Conservation (phyloP, 306 rosid species). For the Rosa lucieae region DNA sequence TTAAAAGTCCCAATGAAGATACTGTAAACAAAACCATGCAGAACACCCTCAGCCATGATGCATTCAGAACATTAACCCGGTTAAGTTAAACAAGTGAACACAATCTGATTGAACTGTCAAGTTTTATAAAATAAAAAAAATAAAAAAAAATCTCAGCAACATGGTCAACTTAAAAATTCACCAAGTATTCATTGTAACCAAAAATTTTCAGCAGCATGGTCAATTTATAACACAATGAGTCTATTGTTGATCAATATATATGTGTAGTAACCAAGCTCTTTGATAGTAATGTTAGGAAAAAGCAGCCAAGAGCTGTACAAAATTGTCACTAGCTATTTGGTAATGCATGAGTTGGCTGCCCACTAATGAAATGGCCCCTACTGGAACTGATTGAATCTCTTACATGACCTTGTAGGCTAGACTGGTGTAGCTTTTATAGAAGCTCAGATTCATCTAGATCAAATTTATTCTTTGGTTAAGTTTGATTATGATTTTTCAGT, state of each 20-base stretch:
- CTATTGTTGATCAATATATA: too few relatives aligned
- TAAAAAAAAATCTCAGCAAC: too few relatives aligned
- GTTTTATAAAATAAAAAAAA: too few relatives aligned
- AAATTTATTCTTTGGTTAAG: too few relatives aligned
- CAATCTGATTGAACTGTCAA: too few relatives aligned
- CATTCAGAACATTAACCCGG: background rate
- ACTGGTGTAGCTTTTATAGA: slow-evolving; percentile 27
- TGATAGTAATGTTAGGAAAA: background rate
- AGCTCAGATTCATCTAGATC: background rate
- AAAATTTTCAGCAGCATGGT: too few relatives aligned
- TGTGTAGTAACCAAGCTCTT: too few relatives aligned
- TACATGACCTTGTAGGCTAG: slow-evolving; percentile 32
- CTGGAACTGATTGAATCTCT: slow-evolving; percentile 28
- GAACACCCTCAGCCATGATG: background rate
- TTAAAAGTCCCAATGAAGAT: background rate
- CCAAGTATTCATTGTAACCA: too few relatives aligned
- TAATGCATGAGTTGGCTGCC: slow-evolving; percentile 52
- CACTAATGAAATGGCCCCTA: slow-evolving; percentile 51
- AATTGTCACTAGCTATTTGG: slow-evolving; percentile 41
- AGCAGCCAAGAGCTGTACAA: slow-evolving; percentile 44
- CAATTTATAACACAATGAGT: too few relatives aligned
- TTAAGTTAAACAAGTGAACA: background rate
- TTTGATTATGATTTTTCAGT: slow-evolving; percentile 12
- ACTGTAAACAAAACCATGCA: background rate
- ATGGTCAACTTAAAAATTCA: too few relatives aligned